Conservation (phyloP, 306 rosid species). For the Citrullus mucosospermus region DNA sequence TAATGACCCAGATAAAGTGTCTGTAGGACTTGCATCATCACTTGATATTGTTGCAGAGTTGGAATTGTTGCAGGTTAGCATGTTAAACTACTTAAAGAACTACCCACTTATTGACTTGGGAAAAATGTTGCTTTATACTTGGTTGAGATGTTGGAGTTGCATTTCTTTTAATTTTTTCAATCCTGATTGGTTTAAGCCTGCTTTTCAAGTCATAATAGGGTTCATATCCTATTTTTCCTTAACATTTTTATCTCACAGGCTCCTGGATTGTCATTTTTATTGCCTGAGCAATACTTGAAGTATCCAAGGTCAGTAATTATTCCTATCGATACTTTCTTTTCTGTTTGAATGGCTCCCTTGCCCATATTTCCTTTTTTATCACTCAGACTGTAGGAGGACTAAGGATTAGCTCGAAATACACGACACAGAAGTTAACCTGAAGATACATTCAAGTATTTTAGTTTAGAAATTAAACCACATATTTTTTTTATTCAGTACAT, state of each 20-base stretch:
- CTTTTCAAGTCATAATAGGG: no score
- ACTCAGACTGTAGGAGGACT: neutral
- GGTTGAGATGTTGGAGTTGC: neutral
- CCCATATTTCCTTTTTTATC: neutral
- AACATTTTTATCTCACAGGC: constrained; percentile 33
- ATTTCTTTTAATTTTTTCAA: neutral
- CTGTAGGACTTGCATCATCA: constrained; percentile 58
- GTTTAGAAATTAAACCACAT: neutral
- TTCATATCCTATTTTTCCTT: neutral
- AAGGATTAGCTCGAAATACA: neutral
- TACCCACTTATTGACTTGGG: neutral
- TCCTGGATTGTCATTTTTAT: constrained; percentile 81
- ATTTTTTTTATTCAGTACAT: neutral
- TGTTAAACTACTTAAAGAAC: neutral
- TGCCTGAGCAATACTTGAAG: constrained; percentile 55
- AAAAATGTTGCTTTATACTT: neutral
- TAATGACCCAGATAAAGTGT: constrained; percentile 76
- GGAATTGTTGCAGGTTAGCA: constrained; percentile 65
- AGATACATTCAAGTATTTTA: neutral
- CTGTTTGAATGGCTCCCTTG: neutral
- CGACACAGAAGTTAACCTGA: neutral
- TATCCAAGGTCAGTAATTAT: constrained; percentile 60
- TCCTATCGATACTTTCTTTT: neutral
- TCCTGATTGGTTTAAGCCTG: neutral
- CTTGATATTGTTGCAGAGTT: constrained; percentile 79